Evolutionary conservation across 129 eudicot species (phyloP).

Genomic region (Lonicera japonica): DNA sequence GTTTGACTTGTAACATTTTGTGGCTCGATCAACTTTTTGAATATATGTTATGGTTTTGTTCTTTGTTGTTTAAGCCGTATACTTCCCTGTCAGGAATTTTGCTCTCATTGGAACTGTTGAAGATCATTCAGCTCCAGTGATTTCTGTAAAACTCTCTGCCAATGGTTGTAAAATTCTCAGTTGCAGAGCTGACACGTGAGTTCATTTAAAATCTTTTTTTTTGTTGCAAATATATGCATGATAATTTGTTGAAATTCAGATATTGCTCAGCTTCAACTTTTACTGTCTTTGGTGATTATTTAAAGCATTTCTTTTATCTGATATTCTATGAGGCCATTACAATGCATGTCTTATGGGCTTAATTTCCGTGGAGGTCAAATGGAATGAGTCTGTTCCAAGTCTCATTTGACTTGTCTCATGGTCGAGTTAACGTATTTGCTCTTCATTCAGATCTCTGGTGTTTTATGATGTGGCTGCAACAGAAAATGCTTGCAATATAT

Average conservation of each 20-base stretch:
- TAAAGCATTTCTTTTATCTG: neutral
- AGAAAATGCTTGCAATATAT: slow-evolving; percentile 23
- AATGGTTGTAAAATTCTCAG: slow-evolving; percentile 46
- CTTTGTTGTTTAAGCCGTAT: neutral
- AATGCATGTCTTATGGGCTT: neutral
- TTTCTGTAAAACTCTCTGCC: slow-evolving; percentile 38
- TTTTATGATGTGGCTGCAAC: slow-evolving; percentile 35
- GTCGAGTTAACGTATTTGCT: slow-evolving; percentile 10
- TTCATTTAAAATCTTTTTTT: neutral
- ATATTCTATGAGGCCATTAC: neutral
- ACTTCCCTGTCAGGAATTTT: slow-evolving; percentile 45
- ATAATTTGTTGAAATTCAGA: neutral
- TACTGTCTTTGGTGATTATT: slow-evolving; percentile 2
- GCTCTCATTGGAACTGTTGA: slow-evolving; percentile 46
- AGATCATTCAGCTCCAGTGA: slow-evolving; percentile 54
- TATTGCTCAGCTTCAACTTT: neutral
- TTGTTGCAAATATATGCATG: neutral
- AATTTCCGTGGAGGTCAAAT: neutral
- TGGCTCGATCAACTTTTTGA: slow-evolving; percentile 16
- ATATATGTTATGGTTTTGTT: neutral
- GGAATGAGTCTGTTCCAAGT: neutral
- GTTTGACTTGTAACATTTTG: slow-evolving; percentile 25
- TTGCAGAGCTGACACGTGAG: slow-evolving; percentile 52
- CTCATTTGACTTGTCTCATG: neutral
- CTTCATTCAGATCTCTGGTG: slow-evolving; percentile 42